Evolutionary conservation across 2,329 filamentous ascomycete genomes (phyloP).

Genomic region (Ciborinia camelliae): DNA sequence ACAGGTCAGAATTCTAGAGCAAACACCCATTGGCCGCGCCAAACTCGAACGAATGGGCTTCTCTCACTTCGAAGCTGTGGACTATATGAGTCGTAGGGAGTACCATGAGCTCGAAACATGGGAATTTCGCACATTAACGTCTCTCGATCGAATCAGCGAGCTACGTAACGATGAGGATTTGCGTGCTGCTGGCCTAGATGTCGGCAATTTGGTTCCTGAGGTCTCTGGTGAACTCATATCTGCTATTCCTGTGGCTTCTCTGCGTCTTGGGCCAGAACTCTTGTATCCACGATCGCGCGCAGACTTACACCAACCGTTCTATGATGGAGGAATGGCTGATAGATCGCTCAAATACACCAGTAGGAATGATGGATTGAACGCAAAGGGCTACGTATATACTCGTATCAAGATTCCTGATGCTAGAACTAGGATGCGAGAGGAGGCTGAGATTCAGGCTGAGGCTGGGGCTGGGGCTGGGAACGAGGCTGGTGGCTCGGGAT

Average conservation of each 20-base stretch:
- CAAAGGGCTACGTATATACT: not conserved
- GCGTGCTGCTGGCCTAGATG: conserved; percentile 25
- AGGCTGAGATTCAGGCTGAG: not conserved
- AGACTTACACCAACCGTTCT: conserved; percentile 6
- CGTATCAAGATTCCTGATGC: not conserved
- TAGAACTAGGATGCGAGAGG: not conserved
- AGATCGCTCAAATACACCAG: conserved; percentile 4
- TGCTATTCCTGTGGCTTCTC: conserved; percentile 32
- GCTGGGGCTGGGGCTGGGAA: too few relatives aligned
- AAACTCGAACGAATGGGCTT: not conserved
- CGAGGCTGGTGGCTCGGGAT: not conserved
- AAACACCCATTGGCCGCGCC: not conserved
- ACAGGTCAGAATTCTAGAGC: not conserved
- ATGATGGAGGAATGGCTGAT: not conserved
- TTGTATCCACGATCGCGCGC: not conserved
- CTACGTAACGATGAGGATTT: conserved; percentile 35
- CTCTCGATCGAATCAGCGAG: conserved; percentile 30
- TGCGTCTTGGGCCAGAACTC: conserved; percentile 31
- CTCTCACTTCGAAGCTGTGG: not conserved
- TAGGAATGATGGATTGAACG: not conserved
- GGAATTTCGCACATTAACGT: conserved; percentile 29
- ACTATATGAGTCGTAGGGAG: conserved; percentile 4
- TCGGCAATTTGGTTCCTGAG: conserved; percentile 24
- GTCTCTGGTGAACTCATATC: conserved; percentile 28
- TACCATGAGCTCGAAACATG: conserved; percentile 23